phyloP scores from a whole-genome alignment of 1,284 basidiomycete species.

The Cryptococcus jaspeensis region DNA sequence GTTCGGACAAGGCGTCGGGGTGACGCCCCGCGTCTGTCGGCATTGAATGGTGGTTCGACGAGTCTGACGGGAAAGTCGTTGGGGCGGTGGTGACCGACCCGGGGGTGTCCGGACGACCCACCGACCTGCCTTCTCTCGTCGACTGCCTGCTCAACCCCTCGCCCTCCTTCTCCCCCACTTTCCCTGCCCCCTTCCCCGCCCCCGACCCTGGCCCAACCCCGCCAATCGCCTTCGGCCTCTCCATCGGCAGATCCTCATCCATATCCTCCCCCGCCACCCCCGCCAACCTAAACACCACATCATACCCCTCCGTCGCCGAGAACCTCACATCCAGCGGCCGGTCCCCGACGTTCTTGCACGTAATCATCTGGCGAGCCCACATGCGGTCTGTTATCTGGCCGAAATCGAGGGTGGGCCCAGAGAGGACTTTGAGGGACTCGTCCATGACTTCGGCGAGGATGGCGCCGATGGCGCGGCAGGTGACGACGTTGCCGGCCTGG shows the following conservation, averaged over 20 bases:
- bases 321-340: slow-evolving; percentile 54
- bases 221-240: slow-evolving; percentile 11
- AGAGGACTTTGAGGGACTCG: slow-evolving; percentile 51
- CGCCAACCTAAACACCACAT: slow-evolving; percentile 54
- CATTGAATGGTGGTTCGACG: no score
- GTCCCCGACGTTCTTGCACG: slow-evolving; percentile 53
- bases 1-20: no score
- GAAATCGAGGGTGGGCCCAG: slow-evolving; percentile 54
- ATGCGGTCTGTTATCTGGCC: slow-evolving; percentile 54
- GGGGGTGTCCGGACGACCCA: slow-evolving; percentile 6
- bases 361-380: slow-evolving; percentile 54
- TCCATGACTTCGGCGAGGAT: slow-evolving; percentile 41
- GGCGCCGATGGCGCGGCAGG: slow-evolving; percentile 40
- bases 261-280: slow-evolving; percentile 50
- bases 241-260: slow-evolving; percentile 39
- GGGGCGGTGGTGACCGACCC: slow-evolving; percentile 2
- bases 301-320: slow-evolving; percentile 49
- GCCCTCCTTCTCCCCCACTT: neutral
- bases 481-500: slow-evolving; percentile 45
- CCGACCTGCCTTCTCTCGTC: slow-evolving; percentile 23
- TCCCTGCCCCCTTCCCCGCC: neutral
- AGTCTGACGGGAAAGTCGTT: neutral
- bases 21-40: no score
- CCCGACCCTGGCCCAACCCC: neutral
- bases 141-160: slow-evolving; percentile 33